phyloP scores from a whole-genome alignment of 2,329 filamentous ascomycete genomes.

The Aspergillus sp. region DNA sequence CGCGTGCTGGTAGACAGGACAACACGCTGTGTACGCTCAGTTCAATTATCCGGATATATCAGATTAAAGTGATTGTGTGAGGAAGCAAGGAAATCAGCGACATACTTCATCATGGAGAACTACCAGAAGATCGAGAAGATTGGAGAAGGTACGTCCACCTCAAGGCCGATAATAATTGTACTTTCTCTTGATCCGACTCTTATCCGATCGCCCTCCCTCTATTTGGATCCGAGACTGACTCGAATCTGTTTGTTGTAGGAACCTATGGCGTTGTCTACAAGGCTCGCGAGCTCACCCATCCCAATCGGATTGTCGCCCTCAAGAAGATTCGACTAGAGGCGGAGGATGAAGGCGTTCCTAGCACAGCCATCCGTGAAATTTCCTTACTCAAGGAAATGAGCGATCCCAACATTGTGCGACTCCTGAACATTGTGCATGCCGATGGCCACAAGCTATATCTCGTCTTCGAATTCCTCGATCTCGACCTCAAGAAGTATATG shows the following conservation, averaged over 20 bases:
- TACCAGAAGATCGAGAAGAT: constrained; percentile 97
- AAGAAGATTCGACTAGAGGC: constrained; percentile 96
- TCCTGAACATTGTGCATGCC: constrained; percentile 90
- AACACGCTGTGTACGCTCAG: constrained; percentile 2
- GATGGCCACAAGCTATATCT: constrained; percentile 95
- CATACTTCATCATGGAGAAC: constrained; percentile 71
- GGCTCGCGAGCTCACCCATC: constrained; percentile 78
- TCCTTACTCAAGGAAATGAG: constrained; percentile 93
- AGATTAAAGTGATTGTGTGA: constrained; percentile 2
- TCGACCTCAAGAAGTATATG: constrained; percentile 96
- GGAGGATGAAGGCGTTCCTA: constrained; percentile 91
- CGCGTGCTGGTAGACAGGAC: constrained; percentile 15
- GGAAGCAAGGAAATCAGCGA: not conserved
- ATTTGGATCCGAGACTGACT: constrained; percentile 1
- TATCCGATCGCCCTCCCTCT: not conserved
- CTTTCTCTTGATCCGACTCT: not conserved
- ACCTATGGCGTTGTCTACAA: constrained; percentile 97
- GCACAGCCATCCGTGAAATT: constrained; percentile 91
- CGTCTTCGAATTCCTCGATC: constrained; percentile 87
- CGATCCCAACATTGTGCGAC: constrained; percentile 83
- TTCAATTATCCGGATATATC: not conserved
- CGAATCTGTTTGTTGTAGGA: constrained; percentile 54
- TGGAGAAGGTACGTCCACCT: constrained; percentile 71
- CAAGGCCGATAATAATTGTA: not conserved
- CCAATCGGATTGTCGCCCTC: constrained; percentile 82